phyloP scores from a whole-genome alignment of 257 asterid genomes.

The Coffea canephora region DNA sequence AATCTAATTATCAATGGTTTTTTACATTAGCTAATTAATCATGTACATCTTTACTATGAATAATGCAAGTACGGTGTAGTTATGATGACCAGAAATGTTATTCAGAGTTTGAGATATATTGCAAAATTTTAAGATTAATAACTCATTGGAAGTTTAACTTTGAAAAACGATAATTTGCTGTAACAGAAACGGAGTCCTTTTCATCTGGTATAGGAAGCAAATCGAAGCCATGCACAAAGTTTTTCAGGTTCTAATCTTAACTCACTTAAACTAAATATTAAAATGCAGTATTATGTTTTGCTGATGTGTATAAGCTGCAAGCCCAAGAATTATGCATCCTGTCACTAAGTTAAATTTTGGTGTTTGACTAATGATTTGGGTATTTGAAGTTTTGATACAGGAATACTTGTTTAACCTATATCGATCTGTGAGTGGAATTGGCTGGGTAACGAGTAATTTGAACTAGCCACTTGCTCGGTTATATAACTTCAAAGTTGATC shows the following conservation, averaged over 20 bases:
- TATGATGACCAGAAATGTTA: slow-evolving; percentile 11
- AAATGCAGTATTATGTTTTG: slow-evolving; percentile 37
- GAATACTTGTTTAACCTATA: slow-evolving; percentile 42
- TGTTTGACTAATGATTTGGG: slow-evolving; percentile 53
- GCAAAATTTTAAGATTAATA: slow-evolving; percentile 35
- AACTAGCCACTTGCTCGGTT: slow-evolving; percentile 24
- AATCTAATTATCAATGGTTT: neutral
- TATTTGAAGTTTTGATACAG: slow-evolving; percentile 57
- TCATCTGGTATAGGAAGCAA: slow-evolving; percentile 98
- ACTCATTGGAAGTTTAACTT: slow-evolving; percentile 41
- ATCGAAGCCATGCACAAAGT: slow-evolving; percentile 99
- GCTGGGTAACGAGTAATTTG: slow-evolving; percentile 23
- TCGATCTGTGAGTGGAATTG: slow-evolving; percentile 33
- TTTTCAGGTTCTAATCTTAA: slow-evolving; percentile 98
- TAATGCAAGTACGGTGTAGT: slow-evolving; percentile 2
- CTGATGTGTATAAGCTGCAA: slow-evolving; percentile 30
- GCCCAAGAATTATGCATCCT: slow-evolving; percentile 11
- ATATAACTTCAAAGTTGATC: slow-evolving; percentile 27
- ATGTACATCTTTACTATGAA: slow-evolving; percentile 9
- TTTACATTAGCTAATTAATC: neutral
- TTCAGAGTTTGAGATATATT: slow-evolving; percentile 22
- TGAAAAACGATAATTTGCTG: slow-evolving; percentile 60
- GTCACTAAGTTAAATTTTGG: slow-evolving; percentile 12
- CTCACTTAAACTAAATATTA: slow-evolving; percentile 44
- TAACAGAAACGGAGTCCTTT: slow-evolving; percentile 85